These are phyloP conservation scores for Turnera subulata DNA, from an alignment of 345 rosid species.

Conservation along the genomic window DNA sequence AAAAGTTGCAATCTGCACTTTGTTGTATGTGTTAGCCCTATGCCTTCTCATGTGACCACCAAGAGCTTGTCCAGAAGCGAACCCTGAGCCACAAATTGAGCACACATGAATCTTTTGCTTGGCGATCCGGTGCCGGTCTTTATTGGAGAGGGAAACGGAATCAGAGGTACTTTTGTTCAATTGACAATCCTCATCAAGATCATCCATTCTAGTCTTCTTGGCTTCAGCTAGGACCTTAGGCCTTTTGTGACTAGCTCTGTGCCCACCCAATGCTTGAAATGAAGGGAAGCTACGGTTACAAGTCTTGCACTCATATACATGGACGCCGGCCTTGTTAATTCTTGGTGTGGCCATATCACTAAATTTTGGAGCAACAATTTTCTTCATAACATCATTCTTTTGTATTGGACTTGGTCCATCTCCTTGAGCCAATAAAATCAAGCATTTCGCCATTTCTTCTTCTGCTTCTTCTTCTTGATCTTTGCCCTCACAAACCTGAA, in stretches of 20 bases:
- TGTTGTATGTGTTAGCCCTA: constrained; percentile 34
- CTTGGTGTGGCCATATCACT: constrained; percentile 19
- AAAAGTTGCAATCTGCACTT: not conserved
- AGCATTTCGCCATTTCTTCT: constrained; percentile 87
- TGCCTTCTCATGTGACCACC: constrained; percentile 99
- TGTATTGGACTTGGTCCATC: constrained; percentile 17
- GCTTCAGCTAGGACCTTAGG: constrained; percentile 36
- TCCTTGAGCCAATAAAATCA: constrained; percentile 78
- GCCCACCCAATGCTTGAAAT: constrained; percentile 96
- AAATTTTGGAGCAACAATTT: constrained; percentile 29
- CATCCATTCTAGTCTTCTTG: constrained; percentile 14
- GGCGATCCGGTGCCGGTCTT: constrained; percentile 3
- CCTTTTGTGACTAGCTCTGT: constrained; percentile 92
- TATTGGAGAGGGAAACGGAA: constrained; percentile 33
- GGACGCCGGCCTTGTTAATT: constrained; percentile 41
- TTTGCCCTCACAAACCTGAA: constrained; percentile 37
- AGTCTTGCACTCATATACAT: constrained; percentile 85
- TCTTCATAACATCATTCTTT: not conserved
- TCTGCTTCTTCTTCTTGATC: constrained; percentile 97
- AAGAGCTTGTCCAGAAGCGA: constrained; percentile 89
- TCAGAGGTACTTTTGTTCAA: constrained; percentile 8
- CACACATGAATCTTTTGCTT: constrained; percentile 73
- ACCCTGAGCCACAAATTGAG: constrained; percentile 87
- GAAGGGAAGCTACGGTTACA: constrained; percentile 83
- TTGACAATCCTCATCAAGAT: constrained; percentile 14